Evolutionary conservation across 2,329 filamentous ascomycete species (phyloP).

Genomic region (Blastomyces parvus): DNA sequence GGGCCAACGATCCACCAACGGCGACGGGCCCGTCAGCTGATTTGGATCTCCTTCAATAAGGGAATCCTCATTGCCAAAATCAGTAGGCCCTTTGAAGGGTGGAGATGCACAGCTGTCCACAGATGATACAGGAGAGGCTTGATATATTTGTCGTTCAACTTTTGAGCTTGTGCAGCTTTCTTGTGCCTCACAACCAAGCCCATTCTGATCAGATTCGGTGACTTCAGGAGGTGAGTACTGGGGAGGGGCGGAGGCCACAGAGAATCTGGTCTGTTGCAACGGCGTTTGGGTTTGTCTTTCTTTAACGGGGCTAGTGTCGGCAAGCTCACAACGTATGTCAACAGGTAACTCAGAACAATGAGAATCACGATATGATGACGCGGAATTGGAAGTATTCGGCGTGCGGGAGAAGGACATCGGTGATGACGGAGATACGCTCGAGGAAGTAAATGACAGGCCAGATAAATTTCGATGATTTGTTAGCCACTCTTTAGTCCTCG

Average conservation of each 20-base stretch:
- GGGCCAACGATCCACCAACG: background rate
- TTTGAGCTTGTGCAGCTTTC: background rate
- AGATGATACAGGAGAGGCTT: background rate
- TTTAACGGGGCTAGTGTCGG: background rate
- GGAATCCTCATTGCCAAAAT: background rate
- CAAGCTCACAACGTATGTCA: background rate
- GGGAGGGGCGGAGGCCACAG: background rate
- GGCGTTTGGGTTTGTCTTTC: background rate
- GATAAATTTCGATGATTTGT: slow-evolving; percentile 2
- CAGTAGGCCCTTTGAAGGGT: background rate
- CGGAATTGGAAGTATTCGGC: too few relatives aligned
- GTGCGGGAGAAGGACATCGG: background rate
- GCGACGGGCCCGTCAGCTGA: background rate
- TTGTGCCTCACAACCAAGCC: background rate
- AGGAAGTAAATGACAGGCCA: background rate
- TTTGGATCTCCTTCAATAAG: background rate
- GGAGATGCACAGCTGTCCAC: background rate
- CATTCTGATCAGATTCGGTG: background rate
- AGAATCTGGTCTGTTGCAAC: background rate
- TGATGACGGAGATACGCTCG: background rate
- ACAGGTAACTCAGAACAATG: background rate
- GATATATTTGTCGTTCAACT: background rate
- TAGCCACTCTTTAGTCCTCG: slow-evolving; percentile 2
- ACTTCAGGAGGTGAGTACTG: background rate
- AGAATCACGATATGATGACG: background rate